Base-by-base conservation (phyloP, 2,329 filamentous ascomycete species). In the Mariannaea elegans region DNA sequence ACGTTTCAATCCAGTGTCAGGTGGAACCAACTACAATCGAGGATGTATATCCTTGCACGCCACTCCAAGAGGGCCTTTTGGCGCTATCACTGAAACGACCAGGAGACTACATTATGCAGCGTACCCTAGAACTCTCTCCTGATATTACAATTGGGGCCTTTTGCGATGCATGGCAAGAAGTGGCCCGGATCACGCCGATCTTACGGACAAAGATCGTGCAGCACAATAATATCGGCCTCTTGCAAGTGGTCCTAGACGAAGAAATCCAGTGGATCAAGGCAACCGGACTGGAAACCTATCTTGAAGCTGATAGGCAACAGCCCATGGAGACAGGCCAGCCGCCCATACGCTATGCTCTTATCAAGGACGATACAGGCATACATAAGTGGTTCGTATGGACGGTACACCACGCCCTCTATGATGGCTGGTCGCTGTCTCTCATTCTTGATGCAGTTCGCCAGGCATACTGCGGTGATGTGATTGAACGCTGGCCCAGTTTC, bases 61-160 rank as follows among this genome's bases (percentile, higher is more conserved):
- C 74, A 1, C 67, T 81, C 1, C 79, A 81, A 50, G 76, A 77
- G 53, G 77, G 76, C 3, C 68, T 81, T 1, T 65, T 81, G 19
- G 73, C 77, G 0, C 59, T 79, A 1, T 70, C 77, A 1, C 67
- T 63, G n/a, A 73, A 72, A 36, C 66, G 74, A 12, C 49, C 67
- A 0, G 77, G 76, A 2, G 73, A 75, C 1, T 82, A 81, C 39
- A 69, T 79, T 10, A 71, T 73, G 3, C 70, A 73, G 34, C 62
- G 71, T 18, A 70, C 67, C 2, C 58, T 73, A 12, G 59, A 65
- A 13, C 62, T 76, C 1, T 27, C 44, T 0, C 2, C 2, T 1
- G 32, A 31, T 12, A 18, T 6, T 8, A 3, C 27, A 2, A 21
- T 58, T 2, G 12, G 27, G 3, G 16, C 38, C 4, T 61, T 68